These are phyloP conservation scores for Exophiala aquamarina DNA, from an alignment of 2,329 filamentous ascomycete genomes.

Conservation along the genomic window DNA sequence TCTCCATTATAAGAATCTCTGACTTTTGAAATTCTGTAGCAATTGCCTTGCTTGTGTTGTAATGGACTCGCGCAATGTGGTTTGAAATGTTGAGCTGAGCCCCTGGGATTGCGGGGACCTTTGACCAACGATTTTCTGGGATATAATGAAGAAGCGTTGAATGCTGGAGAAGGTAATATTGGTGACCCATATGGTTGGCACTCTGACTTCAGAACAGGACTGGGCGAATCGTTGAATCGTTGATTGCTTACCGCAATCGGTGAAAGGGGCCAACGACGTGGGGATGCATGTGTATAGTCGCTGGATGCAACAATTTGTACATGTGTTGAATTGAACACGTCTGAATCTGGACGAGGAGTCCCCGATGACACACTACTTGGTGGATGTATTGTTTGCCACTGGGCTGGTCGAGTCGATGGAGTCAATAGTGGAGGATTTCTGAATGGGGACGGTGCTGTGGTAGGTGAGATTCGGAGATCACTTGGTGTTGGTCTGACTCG, in stretches of 20 bases:
- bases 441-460: slow-evolving; percentile 14
- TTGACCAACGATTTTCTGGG: slow-evolving; percentile 20
- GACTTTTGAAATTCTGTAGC: slow-evolving; percentile 13
- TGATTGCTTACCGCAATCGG: not conserved
- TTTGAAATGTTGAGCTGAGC: slow-evolving; percentile 18
- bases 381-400: slow-evolving; percentile 8
- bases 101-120: slow-evolving; percentile 24
- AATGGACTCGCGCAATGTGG: slow-evolving; percentile 23
- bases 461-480: not conserved
- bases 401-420: slow-evolving; percentile 10
- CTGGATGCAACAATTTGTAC: not conserved
- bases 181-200: slow-evolving; percentile 9
- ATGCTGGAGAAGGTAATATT: slow-evolving; percentile 15
- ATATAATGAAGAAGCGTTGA: slow-evolving; percentile 13
- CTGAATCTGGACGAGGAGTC: slow-evolving; percentile 17
- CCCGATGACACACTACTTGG: slow-evolving; percentile 6
- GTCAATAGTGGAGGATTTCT: slow-evolving; percentile 15
- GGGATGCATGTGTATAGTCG: slow-evolving; percentile 1
- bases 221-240: not conserved
- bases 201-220: not conserved
- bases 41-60: slow-evolving; percentile 13
- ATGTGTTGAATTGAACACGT: slow-evolving; percentile 11
- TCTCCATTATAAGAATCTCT: slow-evolving; percentile 25
- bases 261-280: slow-evolving; percentile 15
- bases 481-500: slow-evolving; percentile 4